A percentile compares a stretch with the other conserved stretches of the same genome.
Evolutionary conservation across 306 rosid genomes (phyloP).

Genomic region (Trifolium pratense): DNA sequence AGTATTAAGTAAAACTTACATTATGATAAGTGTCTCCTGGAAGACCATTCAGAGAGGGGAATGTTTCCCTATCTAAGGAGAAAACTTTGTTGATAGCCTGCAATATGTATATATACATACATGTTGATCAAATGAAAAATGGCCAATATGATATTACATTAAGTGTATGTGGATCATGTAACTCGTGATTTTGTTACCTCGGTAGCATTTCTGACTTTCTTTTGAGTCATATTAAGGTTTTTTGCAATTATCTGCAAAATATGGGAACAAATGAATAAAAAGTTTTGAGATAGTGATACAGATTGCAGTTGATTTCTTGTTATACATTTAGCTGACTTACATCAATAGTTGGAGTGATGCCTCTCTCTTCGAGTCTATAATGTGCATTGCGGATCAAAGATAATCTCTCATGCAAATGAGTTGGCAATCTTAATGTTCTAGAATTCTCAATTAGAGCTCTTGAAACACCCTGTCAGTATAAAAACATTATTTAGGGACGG

Average conservation of each 20-base stretch:
- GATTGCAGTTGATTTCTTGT: slow-evolving; percentile 26
- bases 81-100: slow-evolving; percentile 80
- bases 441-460: slow-evolving; percentile 89
- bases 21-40: slow-evolving; percentile 96
- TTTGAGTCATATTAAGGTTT: slow-evolving; percentile 80
- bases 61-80: slow-evolving; percentile 91
- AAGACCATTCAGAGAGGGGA: slow-evolving; percentile 93
- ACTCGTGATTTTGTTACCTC: slow-evolving; percentile 63
- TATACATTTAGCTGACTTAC: slow-evolving; percentile 58
- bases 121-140: slow-evolving; percentile 31
- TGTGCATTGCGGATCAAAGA: slow-evolving; percentile 88
- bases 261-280: slow-evolving; percentile 6
- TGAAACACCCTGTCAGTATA: slow-evolving; percentile 79
- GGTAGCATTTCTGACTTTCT: slow-evolving; percentile 92
- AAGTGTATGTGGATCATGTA: slow-evolving; percentile 12
- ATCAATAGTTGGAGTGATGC: slow-evolving; percentile 88
- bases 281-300: slow-evolving; percentile 10
- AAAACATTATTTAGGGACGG: slow-evolving; percentile 2
- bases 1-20: slow-evolving; percentile 57
- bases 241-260: slow-evolving; percentile 81
- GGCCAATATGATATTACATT: not conserved
- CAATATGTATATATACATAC: slow-evolving; percentile 32
- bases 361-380: slow-evolving; percentile 74
- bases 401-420: slow-evolving; percentile 86
- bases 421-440: slow-evolving; percentile 85